These are phyloP conservation scores for Moesziomyces antarcticus DNA, from an alignment of 1,284 basidiomycete genomes.

Conservation along the genomic window DNA sequence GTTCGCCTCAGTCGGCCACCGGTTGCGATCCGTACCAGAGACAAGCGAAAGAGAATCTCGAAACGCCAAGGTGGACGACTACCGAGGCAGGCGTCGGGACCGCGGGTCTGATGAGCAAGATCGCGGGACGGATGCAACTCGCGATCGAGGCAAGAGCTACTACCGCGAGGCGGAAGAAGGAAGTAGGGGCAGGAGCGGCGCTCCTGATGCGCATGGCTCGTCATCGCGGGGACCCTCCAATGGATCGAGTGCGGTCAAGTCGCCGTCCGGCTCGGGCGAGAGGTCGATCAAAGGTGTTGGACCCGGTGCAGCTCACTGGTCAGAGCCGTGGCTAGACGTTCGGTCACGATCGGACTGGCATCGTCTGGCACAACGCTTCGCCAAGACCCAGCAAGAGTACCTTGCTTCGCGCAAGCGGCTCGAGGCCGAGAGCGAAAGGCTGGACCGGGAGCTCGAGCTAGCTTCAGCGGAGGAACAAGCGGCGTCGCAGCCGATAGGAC, in stretches of 20 bases:
- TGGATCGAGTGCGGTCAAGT: background rate
- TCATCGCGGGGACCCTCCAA: background rate
- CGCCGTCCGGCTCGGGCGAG: slow-evolving; percentile 2
- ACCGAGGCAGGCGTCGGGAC: slow-evolving; percentile 22
- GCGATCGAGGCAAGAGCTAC: background rate
- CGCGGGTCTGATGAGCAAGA: slow-evolving; percentile 4
- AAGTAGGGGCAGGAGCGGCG: background rate
- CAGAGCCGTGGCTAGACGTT: slow-evolving; percentile 49
- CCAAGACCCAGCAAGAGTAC: slow-evolving; percentile 45
- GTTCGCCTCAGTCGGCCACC: slow-evolving; percentile 6
- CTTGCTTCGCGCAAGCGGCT: slow-evolving; percentile 12
- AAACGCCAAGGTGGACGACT: slow-evolving; percentile 2
- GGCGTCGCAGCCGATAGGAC: background rate
- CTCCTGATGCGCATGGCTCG: slow-evolving; percentile 3
- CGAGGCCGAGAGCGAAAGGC: slow-evolving; percentile 28
- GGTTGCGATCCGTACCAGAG: slow-evolving; percentile 18
- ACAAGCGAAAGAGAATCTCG: background rate
- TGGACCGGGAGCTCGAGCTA: slow-evolving; percentile 30
- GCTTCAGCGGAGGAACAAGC: slow-evolving; percentile 24
- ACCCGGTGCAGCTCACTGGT: slow-evolving; percentile 46
- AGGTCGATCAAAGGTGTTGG: slow-evolving; percentile 39
- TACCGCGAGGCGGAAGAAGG: background rate
- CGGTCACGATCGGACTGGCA: slow-evolving; percentile 44
- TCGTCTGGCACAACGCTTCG: slow-evolving; percentile 38
- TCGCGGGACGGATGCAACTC: background rate